Evolutionary conservation across 2,329 filamentous ascomycete genomes (phyloP).

Genomic region (Cladosporium phlei): DNA sequence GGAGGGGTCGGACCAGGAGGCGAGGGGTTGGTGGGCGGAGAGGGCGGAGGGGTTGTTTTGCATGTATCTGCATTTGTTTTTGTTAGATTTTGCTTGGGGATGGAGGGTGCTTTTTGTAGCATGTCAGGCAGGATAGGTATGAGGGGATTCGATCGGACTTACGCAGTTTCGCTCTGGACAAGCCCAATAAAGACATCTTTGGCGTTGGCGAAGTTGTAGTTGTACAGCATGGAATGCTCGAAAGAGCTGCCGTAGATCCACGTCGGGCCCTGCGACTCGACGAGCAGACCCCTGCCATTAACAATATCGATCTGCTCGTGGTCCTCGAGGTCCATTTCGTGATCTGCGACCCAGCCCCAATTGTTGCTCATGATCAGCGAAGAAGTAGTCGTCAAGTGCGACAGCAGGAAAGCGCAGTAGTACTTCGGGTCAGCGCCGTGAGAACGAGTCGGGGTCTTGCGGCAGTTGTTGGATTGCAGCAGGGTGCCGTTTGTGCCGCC

Average conservation of each 20-base stretch:
- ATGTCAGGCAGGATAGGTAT: not conserved
- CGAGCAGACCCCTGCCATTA: slow-evolving; percentile 74
- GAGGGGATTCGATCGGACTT: slow-evolving; percentile 32
- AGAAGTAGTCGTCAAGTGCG: slow-evolving; percentile 48
- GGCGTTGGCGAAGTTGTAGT: slow-evolving; percentile 79
- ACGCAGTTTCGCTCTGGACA: slow-evolving; percentile 87
- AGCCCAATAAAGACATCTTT: slow-evolving; percentile 75
- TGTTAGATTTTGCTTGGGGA: not conserved
- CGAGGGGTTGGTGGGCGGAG: slow-evolving; percentile 58
- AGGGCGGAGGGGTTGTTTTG: slow-evolving; percentile 74
- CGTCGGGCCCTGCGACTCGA: slow-evolving; percentile 53
- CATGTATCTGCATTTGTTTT: slow-evolving; percentile 48
- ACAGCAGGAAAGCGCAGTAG: slow-evolving; percentile 60
- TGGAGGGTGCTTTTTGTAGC: too few relatives aligned
- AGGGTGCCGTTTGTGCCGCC: slow-evolving; percentile 43
- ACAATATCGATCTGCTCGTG: slow-evolving; percentile 75
- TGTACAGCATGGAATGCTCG: slow-evolving; percentile 60
- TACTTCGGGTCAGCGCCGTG: slow-evolving; percentile 57
- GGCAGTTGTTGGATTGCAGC: slow-evolving; percentile 70
- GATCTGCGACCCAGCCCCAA: slow-evolving; percentile 90
- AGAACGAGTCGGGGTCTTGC: slow-evolving; percentile 62
- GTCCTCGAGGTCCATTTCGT: slow-evolving; percentile 73
- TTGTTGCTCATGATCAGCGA: slow-evolving; percentile 79
- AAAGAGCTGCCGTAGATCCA: slow-evolving; percentile 63
- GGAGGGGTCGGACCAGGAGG: slow-evolving; percentile 61